A percentile compares a stretch with the other conserved stretches of the same genome.
phyloP scores from a whole-genome alignment of 1,284 basidiomycete genomes.

The Pulveroboletus sp. region DNA sequence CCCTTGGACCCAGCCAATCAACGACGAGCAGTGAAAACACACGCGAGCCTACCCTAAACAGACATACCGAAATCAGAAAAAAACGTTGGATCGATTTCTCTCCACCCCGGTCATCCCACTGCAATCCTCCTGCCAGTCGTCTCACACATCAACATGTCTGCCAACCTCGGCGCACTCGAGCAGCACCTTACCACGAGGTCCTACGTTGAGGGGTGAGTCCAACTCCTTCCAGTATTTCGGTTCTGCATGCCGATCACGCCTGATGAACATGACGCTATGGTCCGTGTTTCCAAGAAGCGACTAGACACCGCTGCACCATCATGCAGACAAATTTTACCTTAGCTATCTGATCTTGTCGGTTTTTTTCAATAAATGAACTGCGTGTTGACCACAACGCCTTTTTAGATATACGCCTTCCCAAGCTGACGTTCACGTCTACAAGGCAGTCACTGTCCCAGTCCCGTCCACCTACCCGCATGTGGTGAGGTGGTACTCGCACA shows the following conservation, averaged over 20 bases:
- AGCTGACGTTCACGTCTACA: slow-evolving; percentile 95
- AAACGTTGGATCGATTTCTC: slow-evolving; percentile 30
- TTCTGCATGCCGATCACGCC: slow-evolving; percentile 31
- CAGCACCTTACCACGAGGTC: slow-evolving; percentile 82
- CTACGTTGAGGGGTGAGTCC: slow-evolving; percentile 89
- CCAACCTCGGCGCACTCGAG: slow-evolving; percentile 78
- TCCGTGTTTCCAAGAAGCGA: slow-evolving; percentile 99
- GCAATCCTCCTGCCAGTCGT: slow-evolving; percentile 14
- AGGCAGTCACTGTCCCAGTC: slow-evolving; percentile 68
- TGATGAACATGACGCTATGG: slow-evolving; percentile 90
- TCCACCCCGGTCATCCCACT: slow-evolving; percentile 34
- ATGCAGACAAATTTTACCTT: slow-evolving; percentile 80
- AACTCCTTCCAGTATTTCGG: slow-evolving; percentile 22
- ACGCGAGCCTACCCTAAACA: slow-evolving; percentile 36
- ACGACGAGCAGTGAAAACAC: slow-evolving; percentile 1
- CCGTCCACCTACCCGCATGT: slow-evolving; percentile 75
- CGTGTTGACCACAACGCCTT: slow-evolving; percentile 16
- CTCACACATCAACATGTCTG: slow-evolving; percentile 56
- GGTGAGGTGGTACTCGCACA: slow-evolving; percentile 94
- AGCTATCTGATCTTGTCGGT: slow-evolving; percentile 77
- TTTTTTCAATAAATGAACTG: slow-evolving; percentile 12
- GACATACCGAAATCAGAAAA: slow-evolving; percentile 21
- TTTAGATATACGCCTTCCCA: slow-evolving; percentile 91
- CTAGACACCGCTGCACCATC: slow-evolving; percentile 89
- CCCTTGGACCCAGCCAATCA: slow-evolving; percentile 13